Base-by-base conservation (phyloP, 805 yeast genomes). In the Candida odintsovae region DNA sequence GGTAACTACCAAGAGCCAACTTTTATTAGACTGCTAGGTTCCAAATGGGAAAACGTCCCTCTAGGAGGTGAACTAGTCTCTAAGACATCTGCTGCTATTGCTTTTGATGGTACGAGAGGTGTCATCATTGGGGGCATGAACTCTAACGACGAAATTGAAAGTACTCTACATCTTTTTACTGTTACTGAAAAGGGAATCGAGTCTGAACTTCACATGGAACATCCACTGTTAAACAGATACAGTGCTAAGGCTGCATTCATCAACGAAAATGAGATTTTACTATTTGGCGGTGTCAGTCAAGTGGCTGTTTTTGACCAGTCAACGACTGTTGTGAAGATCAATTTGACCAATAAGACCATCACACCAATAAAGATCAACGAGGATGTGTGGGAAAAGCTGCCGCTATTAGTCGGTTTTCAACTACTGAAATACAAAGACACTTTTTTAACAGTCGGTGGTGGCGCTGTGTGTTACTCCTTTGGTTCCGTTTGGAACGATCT, bases 381-480 rank as follows among this genome's bases (percentile, higher is more conserved):
- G 3, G 46, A 52, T 0, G 57, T 64, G 1, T 77, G 83, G 80
- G 43, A 57, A 16, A 49, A 62, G 0, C 56, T 66, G 1, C 76
- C 80, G 2, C 66, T 82, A 46, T 63, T 82, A 10, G 72, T 79
- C 10, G 90, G 90, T 1, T 75, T 75, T 50, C 76, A 73, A 31
- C 45, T 75, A 21, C 60, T 66, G 12, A 57, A 61, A 3, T 41
- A 54, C 4, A 41, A 51, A n/a, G 46, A 48, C 3, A 51, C 52
- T 6, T 19, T 61, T 7, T 44, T 64, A 19, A 40, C 63, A 3
- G 51, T 78, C 38, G 85, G 82, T 9, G 92, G 95, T 3, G 95
- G 95, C 4, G 90, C 86, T 0, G 88, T 86, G 1, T 86, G 95
- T 58, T 86, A 83, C 53, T 84, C 90, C 1, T 87, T 86, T 65